Base-by-base conservation (phyloP, 352 stramenopile species). In the Stramenopiles sp. region DNA sequence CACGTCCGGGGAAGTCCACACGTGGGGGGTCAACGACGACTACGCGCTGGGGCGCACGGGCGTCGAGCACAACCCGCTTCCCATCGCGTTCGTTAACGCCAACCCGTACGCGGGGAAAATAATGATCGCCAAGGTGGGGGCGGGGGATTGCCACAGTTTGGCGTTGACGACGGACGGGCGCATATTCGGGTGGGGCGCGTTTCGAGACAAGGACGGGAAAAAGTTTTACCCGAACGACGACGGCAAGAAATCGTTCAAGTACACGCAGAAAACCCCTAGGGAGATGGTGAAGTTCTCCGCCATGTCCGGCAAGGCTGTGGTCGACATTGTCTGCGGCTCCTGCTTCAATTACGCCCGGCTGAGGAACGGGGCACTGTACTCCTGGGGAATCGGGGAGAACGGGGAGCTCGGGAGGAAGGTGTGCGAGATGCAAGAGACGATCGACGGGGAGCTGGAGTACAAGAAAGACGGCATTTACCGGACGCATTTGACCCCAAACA, bases 131-230 rank as follows among this genome's bases (percentile, higher is more conserved):
- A 81, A 88, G 75, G 80, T 96, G 35, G 86, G 86, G 4, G 90
- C 90, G 6, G 94, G 94, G n/a, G 93, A 97, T 75, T 95, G 85
- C 73, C 93, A 98, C 81, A 95, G 89, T 25, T 77, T 94, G 0
- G 89, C 92, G 2, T 79, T 98, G 32, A 89, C 85, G 32, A 76
- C 89, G 0, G 80, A 82, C 0, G 94, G 94, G 0, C 86, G 89
- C 31, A 90, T 98, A 3, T 98, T 88, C 78, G 85, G 89, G 4
- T 97, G 91, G 89, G 94, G 94, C 49, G 89, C 82, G 74, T 97
- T 96, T 84, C 95, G 96, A 75, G 92, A 98, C 83, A 96, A 96
- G 82, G 91, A 97, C 80, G 91, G 91, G 63, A 93, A 94, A 78
- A 83, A 90, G 73, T 96, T 90, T 83, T 92, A 87, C 49, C 83